Percentiles rank a stretch among this genome's conserved stretches.
Evolutionary conservation across 192 early-diverging fungal species (phyloP).

Genomic region (Umbelopsis ramanniana): DNA sequence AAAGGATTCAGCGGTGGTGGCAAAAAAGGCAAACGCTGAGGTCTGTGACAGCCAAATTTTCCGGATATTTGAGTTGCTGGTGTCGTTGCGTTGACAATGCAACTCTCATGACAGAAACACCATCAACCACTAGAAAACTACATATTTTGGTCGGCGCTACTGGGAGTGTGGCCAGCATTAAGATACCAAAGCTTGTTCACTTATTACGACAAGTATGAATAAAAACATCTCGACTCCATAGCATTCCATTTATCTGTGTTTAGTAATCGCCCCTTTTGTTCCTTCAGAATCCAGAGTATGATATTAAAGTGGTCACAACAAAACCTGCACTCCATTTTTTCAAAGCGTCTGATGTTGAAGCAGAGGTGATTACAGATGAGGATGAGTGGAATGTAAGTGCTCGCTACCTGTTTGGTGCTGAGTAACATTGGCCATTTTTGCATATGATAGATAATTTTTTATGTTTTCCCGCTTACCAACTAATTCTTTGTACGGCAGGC

Average conservation of each 20-base stretch:
- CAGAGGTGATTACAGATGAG: conserved; percentile 73
- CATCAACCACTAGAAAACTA: conserved; percentile 29
- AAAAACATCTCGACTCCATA: background rate
- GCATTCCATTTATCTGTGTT: conserved; percentile 22
- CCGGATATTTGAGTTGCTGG: background rate
- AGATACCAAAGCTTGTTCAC: conserved; percentile 76
- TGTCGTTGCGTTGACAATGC: too few relatives aligned
- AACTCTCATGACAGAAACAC: conserved; percentile 8
- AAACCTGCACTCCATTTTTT: conserved; percentile 89
- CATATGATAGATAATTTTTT: background rate
- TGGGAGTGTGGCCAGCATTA: conserved; percentile 91
- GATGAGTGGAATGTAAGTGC: conserved; percentile 83
- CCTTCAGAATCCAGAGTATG: conserved; percentile 49
- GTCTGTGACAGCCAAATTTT: background rate
- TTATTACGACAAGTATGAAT: conserved; percentile 37
- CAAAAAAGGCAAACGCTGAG: background rate
- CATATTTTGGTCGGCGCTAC: conserved; percentile 81
- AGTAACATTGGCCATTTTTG: background rate
- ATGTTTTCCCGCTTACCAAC: background rate
- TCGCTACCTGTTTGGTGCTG: background rate
- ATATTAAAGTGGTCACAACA: conserved; percentile 83
- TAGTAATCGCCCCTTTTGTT: conserved; percentile 11
- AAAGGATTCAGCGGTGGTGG: background rate
- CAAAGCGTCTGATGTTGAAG: conserved; percentile 54
- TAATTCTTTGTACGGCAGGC: conserved; percentile 36